phyloP scores from a whole-genome alignment of 139 green algal species.

The Chlorella sp. region DNA sequence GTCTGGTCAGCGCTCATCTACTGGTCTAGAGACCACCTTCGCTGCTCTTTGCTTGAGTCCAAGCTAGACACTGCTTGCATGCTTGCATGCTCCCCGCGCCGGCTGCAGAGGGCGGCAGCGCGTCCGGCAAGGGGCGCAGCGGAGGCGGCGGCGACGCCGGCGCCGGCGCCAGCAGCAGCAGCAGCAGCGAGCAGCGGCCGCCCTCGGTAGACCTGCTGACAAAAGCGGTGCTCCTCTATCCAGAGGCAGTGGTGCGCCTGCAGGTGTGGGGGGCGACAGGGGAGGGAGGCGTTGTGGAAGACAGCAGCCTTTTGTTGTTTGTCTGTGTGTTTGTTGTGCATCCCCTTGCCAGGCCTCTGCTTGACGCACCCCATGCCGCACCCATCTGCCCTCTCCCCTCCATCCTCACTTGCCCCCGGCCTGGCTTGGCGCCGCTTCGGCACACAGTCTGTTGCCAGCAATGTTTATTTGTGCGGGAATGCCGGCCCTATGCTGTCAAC shows the following conservation, averaged over 20 bases:
- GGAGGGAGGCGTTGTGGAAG: too few relatives aligned
- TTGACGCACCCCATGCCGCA: too few relatives aligned
- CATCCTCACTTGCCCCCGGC: too few relatives aligned
- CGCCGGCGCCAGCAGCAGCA: not conserved
- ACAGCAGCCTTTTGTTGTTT: too few relatives aligned
- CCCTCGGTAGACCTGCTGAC: slow-evolving; percentile 55
- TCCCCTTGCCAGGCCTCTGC: not conserved
- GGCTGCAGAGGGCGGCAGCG: not conserved
- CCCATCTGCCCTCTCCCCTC: too few relatives aligned
- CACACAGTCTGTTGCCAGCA: too few relatives aligned
- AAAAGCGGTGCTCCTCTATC: slow-evolving; percentile 81
- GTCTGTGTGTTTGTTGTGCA: not conserved
- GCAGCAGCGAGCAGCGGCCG: slow-evolving; percentile 40
- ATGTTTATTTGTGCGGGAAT: too few relatives aligned
- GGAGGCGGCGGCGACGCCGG: not conserved
- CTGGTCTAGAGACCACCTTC: too few relatives aligned
- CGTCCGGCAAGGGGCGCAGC: slow-evolving; percentile 7
- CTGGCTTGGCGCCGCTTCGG: too few relatives aligned
- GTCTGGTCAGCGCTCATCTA: too few relatives aligned
- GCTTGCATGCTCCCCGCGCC: not conserved
- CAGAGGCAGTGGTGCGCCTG: slow-evolving; percentile 69
- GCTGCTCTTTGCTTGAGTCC: too few relatives aligned
- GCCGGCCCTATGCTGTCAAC: too few relatives aligned
- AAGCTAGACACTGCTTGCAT: not conserved
- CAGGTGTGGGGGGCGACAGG: not conserved